phyloP scores from a whole-genome alignment of 371 early-diverging fungal genomes.

The Apophysomyces trapeziformis region DNA sequence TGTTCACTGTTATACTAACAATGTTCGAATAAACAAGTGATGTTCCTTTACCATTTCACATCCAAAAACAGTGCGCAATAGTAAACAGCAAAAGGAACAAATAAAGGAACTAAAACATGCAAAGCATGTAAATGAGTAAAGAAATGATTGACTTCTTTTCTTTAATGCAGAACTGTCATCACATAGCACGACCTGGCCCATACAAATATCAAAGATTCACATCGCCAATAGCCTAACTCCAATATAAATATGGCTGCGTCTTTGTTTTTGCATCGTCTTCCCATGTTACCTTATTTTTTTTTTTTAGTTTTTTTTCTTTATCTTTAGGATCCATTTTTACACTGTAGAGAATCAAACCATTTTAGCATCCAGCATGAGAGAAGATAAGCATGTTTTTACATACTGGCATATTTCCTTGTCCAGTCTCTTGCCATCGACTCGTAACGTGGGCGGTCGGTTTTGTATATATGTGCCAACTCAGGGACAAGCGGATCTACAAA shows the following conservation, averaged over 20 bases:
- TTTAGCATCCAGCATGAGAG: background rate
- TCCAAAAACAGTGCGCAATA: background rate
- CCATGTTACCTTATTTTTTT: slow-evolving; percentile 4
- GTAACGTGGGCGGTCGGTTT: slow-evolving; percentile 90
- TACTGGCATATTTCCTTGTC: slow-evolving; percentile 90
- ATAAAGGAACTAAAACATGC: no score
- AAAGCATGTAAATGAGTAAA: background rate
- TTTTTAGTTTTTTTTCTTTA: background rate
- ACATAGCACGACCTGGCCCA: slow-evolving; percentile 7
- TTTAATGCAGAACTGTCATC: slow-evolving; percentile 9
- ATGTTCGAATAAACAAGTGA: no score
- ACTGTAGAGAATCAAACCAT: background rate
- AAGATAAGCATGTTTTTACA: slow-evolving; percentile 14
- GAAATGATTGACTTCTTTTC: slow-evolving; percentile 8
- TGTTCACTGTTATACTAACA: no score
- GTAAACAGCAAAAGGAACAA: background rate
- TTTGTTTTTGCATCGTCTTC: background rate
- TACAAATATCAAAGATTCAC: slow-evolving; percentile 3
- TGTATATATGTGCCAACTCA: slow-evolving; percentile 97
- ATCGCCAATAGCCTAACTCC: slow-evolving; percentile 5
- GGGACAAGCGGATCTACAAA: slow-evolving; percentile 88
- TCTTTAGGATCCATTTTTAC: background rate
- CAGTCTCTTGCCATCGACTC: slow-evolving; percentile 92
- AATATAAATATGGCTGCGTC: background rate
- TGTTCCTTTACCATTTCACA: background rate